Evolutionary conservation across 2,329 filamentous ascomycete species (phyloP), one percentile per base, ranked within the genome.

Genomic region (Alternaria longipes): DNA sequence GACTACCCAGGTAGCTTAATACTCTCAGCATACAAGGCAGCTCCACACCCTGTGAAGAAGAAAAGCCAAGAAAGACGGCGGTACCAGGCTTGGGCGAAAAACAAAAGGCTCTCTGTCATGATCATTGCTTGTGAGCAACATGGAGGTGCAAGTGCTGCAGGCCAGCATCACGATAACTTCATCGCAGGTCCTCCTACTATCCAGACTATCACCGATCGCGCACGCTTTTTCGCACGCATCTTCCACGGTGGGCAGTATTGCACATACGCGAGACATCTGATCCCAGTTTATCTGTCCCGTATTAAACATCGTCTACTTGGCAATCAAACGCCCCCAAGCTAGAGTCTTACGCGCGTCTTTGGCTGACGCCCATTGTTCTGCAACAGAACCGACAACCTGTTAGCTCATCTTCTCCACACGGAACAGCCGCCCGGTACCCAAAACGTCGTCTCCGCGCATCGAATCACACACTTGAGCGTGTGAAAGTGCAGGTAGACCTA

Each of bases 331-430:
- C 38, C 28, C 38, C 46, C n/a, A 16, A 20, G 22, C 62, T 61
- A 62, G 53, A 58, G 32, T 64, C 62, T 64, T 28, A 62, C 62
- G 22, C 32, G 61, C 62, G 28, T 51, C 28, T 24, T 46, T 42
- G 52, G 61, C 61, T 60, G 54, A 55, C 58, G 61, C 58, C 61
- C 41, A 62, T 58, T 58, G 58, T 45, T 41, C 56, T 51, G 58
- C 50, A 50, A 55, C 49, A 12, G 42, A 50, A 50, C 58, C 58
- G 61, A 61, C 61, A 54, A 18, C 51, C 54, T 18, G 54, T 58
- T 61, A 52, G 51, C 52, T n/a, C 56, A 60, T 41, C 38, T 40
- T 20, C n/a, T 47, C 49, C 41, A 32, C 46, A 51, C 56, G 53
- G 49, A 42, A 45, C 54, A 57, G 40, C 60, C 60, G 60, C 49